These are phyloP conservation scores for Staphylotrichum longicolle DNA, from an alignment of 495 filamentous ascomycete genomes.

Conservation along the genomic window DNA sequence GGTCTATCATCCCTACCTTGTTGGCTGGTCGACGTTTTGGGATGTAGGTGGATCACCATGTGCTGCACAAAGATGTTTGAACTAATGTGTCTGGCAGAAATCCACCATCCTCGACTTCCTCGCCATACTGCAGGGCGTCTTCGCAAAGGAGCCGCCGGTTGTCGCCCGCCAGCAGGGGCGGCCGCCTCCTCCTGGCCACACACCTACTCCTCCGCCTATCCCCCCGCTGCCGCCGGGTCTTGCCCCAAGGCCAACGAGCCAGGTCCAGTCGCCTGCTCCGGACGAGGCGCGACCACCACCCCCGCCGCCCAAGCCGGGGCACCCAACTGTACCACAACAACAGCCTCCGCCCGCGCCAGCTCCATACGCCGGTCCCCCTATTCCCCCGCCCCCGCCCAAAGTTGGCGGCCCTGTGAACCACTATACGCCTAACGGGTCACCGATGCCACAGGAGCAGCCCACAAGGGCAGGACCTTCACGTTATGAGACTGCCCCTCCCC, in stretches of 20 bases:
- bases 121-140: conserved; percentile 78
- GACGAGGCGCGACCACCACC: conserved; percentile 36
- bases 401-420: conserved; percentile 32
- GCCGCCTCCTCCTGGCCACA: conserved; percentile 37
- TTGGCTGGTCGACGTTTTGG: conserved; percentile 83
- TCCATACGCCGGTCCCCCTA: conserved; percentile 28
- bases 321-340: conserved; percentile 29
- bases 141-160: conserved; percentile 92
- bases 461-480: conserved; percentile 36
- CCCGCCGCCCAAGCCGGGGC: conserved; percentile 46
- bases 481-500: conserved; percentile 44
- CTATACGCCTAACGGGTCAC: conserved; percentile 22
- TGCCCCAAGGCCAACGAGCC: conserved; percentile 23
- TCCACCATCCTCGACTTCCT: conserved; percentile 79
- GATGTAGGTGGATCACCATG: conserved; percentile 62
- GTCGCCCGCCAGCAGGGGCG: conserved; percentile 65
- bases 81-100: conserved; percentile 55
- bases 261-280: conserved; percentile 14
- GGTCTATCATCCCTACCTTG: conserved; percentile 93
- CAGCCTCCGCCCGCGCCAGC: conserved; percentile 18
- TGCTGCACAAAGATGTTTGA: background rate
- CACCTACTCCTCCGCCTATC: conserved; percentile 38
- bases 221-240: conserved; percentile 43
- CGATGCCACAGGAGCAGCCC: conserved; percentile 30
- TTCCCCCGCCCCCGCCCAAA: conserved; percentile 41